These are phyloP conservation scores for Chalciporus sp. DNA, from an alignment of 1,284 basidiomycete genomes.

Conservation along the genomic window DNA sequence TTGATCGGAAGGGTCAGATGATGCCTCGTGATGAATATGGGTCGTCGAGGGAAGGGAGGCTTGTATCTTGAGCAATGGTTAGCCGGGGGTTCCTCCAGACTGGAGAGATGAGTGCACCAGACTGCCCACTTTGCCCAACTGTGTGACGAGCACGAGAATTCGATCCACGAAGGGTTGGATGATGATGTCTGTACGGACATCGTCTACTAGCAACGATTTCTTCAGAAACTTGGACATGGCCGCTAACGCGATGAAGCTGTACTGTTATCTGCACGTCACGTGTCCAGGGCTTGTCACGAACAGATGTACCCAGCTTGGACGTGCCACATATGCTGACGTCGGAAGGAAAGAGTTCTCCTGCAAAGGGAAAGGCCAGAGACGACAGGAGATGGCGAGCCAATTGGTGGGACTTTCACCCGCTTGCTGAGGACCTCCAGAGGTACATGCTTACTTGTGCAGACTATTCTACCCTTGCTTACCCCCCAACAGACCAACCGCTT, in stretches of 20 bases:
- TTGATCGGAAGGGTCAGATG: slow-evolving; percentile 37
- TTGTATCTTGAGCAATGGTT: slow-evolving; percentile 63
- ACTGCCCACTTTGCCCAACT: slow-evolving; percentile 85
- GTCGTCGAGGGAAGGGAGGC: slow-evolving; percentile 72
- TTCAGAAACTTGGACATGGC: slow-evolving; percentile 34
- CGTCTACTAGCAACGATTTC: slow-evolving; percentile 52
- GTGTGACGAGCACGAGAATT: slow-evolving; percentile 80
- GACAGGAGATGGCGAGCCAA: slow-evolving; percentile 55
- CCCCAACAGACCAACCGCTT: slow-evolving; percentile 59
- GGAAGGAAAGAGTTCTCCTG: slow-evolving; percentile 41
- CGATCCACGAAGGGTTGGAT: slow-evolving; percentile 81
- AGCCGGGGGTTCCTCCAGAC: slow-evolving; percentile 1
- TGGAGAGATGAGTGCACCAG: slow-evolving; percentile 53
- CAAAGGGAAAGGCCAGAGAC: slow-evolving; percentile 61
- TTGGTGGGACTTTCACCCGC: slow-evolving; percentile 74
- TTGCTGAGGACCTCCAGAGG: slow-evolving; percentile 59
- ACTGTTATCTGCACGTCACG: slow-evolving; percentile 9
- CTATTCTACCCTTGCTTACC: neutral
- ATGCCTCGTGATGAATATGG: slow-evolving; percentile 42
- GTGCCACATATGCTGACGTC: slow-evolving; percentile 21
- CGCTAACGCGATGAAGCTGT: neutral
- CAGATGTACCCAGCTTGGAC: neutral
- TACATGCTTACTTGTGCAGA: slow-evolving; percentile 27
- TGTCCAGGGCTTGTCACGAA: slow-evolving; percentile 2
- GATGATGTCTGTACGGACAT: slow-evolving; percentile 69